Evolutionary conservation across 2,329 filamentous ascomycete genomes (phyloP).

Genomic region (Colletotrichum cuscutae): DNA sequence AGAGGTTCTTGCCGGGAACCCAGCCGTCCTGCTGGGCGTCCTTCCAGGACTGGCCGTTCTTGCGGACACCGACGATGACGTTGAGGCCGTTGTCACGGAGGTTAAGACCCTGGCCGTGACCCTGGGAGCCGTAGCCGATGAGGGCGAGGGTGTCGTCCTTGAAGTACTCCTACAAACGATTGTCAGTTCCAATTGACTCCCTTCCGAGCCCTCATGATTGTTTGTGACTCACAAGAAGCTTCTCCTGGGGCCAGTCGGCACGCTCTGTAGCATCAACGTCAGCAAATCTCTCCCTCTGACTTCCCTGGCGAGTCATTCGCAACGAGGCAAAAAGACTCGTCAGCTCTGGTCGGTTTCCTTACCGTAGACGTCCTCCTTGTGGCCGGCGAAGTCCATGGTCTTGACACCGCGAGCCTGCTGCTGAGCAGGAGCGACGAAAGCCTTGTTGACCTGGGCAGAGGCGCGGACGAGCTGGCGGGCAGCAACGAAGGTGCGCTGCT

Average conservation of each 20-base stretch:
- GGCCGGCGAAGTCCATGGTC: slow-evolving; percentile 98
- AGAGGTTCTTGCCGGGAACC: slow-evolving; percentile 98
- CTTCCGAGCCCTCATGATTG: not conserved
- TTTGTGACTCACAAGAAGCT: slow-evolving; percentile 82
- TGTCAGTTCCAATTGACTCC: slow-evolving; percentile 26
- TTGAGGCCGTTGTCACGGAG: slow-evolving; percentile 99
- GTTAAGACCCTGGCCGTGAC: slow-evolving; percentile 99
- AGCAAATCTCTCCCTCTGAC: slow-evolving; percentile 15
- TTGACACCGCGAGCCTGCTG: slow-evolving; percentile 89
- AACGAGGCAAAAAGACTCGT: not conserved
- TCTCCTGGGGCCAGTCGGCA: slow-evolving; percentile 97
- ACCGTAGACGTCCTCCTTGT: slow-evolving; percentile 96
- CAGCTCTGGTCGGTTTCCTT: slow-evolving; percentile 45
- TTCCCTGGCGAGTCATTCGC: slow-evolving; percentile 25
- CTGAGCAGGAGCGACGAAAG: slow-evolving; percentile 60
- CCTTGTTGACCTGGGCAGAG: slow-evolving; percentile 52
- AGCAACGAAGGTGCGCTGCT: slow-evolving; percentile 72
- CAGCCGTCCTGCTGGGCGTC: slow-evolving; percentile 97
- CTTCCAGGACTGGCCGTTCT: slow-evolving; percentile 98
- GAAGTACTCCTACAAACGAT: slow-evolving; percentile 85
- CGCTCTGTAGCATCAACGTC: slow-evolving; percentile 73
- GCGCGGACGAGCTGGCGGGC: slow-evolving; percentile 66
- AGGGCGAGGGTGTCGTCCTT: slow-evolving; percentile 99
- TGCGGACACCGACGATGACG: slow-evolving; percentile 98
- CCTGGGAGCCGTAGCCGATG: slow-evolving; percentile 98